Base-by-base conservation (phyloP, 2,329 filamentous ascomycete genomes). In the Pseudodiploospora longispora region DNA sequence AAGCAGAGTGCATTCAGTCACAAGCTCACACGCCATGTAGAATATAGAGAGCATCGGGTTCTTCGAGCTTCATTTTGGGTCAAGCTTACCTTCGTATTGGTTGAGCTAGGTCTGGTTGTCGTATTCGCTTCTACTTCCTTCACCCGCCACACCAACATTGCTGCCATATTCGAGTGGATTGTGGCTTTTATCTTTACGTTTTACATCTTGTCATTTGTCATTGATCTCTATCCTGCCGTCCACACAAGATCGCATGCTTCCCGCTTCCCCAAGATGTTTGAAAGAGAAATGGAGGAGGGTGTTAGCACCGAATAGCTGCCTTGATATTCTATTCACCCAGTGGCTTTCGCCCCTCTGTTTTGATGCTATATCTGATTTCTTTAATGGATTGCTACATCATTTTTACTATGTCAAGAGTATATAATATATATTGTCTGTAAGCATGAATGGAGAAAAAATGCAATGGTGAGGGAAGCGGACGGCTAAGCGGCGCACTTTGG, bases 161-260 rank as follows among this genome's bases (percentile, higher is more conserved):
- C 83, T 34, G 93, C 89, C 5, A 68, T 94, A 42, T 64, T 96
- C 30, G 91, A 97, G 67, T 83, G 79, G 79, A 60, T 79, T 48
- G 80, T 96, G 51, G 79, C 88, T 30, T 81, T 95, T 58, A 73
- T 95, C 59, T 96, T 90, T 68, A 87, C 85, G 42, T 84, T 90
- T 59, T 97, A 95, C 67, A 74, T 94, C 49, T 76, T 91, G 50
- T 88, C 84, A 49, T 97, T 95, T 70, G 76, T 84, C 57, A 74
- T 96, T 60, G 91, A 98, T 66, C 79, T 98, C 40, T 74, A 86
- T 51, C 93, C 93, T 0, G 87, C 87, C 8, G 71, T 85, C 3
- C 71, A 76, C 49, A 85, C 80, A 8, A 78, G 75, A 45, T 40
- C 46, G 6, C 56, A 45, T 27, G 46, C 50, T 19, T 44, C 53